Evolutionary conservation across 495 filamentous ascomycete genomes (phyloP), one percentile per base, ranked within the genome.

Genomic region (Daldinia caldariorum): DNA sequence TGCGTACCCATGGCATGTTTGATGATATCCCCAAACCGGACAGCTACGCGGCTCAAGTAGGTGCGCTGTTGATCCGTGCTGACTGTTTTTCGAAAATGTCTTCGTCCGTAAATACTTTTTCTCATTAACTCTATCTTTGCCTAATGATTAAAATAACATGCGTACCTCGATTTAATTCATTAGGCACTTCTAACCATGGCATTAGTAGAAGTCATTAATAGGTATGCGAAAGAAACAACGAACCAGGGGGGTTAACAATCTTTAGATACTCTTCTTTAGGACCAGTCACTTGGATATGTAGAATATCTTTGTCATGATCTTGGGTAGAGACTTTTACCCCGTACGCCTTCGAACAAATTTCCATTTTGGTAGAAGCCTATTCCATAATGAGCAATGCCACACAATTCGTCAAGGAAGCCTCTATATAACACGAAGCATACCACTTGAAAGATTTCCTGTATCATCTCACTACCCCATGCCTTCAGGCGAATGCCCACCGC

Each of bases 251-350:
- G 26, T 91, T 87, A 45, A 90, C 86, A 1, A 91, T 78, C 50
- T 80, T 89, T 1, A 91, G 75, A 66, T 91, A 83, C 18, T 85
- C 78, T 61, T 88, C 79, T 0, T 63, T 58, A 0, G 87, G 88
- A 5, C 89, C 87, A 38, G 67, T 72, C 2, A 89, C 84, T 61
- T 89, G 85, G 6, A 90, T 79, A 18, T 79, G 82, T 14, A 90
- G 78, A 5, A 90, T 74, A 72, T 88, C 81, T 1, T 81, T 73
- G 0, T 81, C 83, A 65, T 89, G 89, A 0, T 81, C 71, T 6
- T 57, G 64, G 6, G 41, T 32, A 18, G 26, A 26, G 26, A 1
- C 26, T 26, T 26, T 3, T 26, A 26, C 3, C 1, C 1, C 26
- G 1, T 26, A 1, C 26, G 26, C 26, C 26, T 3, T 26, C 3